Conservation (phyloP, 106 monocot species). For the Dendrobium officinale region DNA sequence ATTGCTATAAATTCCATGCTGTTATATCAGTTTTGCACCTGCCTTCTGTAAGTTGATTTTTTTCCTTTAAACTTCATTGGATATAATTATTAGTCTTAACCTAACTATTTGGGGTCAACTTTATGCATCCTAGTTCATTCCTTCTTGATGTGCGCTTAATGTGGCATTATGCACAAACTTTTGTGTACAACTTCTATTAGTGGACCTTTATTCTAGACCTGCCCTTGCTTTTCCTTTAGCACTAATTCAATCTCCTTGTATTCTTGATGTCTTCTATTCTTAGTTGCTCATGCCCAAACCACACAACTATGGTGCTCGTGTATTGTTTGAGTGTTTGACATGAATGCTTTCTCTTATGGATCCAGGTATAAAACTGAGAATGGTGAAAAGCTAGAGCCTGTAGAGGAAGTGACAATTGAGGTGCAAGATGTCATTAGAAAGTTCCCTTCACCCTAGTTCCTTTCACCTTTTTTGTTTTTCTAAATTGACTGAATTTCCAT, state of each 20-base stretch:
- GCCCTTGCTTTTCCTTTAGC: neutral
- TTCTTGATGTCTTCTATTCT: neutral
- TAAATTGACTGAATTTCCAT: neutral
- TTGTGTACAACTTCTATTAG: neutral
- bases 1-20: neutral
- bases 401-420: conserved; percentile 99
- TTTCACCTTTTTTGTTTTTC: neutral
- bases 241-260: neutral
- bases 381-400: conserved; percentile 74
- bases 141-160: neutral
- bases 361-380: conserved; percentile 90
- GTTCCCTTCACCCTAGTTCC: neutral
- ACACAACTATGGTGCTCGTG: neutral
- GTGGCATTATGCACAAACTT: neutral
- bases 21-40: neutral
- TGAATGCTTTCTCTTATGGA: neutral
- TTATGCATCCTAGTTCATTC: neutral
- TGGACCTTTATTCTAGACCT: neutral
- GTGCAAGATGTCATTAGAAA: conserved; percentile 22
- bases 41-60: neutral
- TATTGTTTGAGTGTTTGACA: neutral
- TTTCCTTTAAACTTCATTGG: neutral
- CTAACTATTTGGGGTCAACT: neutral
- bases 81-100: neutral
- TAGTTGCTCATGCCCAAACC: neutral